These are phyloP conservation scores for Zygosaccharomyces pseudorouxii DNA, from an alignment of 805 yeast species.

Conservation along the genomic window DNA sequence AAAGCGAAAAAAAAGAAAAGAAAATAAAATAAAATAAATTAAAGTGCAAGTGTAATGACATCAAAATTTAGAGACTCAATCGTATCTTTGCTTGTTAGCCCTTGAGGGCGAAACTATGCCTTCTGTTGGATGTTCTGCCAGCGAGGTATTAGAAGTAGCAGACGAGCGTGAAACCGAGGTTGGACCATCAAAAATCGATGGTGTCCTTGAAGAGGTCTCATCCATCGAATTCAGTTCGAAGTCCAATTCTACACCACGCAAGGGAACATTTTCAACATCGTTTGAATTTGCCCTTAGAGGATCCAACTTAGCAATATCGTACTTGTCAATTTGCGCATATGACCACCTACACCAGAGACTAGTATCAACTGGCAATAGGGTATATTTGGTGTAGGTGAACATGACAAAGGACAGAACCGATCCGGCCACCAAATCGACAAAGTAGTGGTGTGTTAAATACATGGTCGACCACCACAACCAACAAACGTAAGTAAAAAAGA, in stretches of 20 bases:
- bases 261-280: constrained; percentile 35
- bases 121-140: constrained; percentile 21
- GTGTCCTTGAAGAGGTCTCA: constrained; percentile 20
- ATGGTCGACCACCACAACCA: constrained; percentile 99
- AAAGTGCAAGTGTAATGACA: neutral
- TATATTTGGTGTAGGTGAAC: constrained; percentile 64
- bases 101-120: constrained; percentile 19
- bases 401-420: constrained; percentile 72
- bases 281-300: constrained; percentile 33
- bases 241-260: constrained; percentile 21
- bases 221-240: constrained; percentile 27
- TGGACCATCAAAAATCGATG: constrained; percentile 34
- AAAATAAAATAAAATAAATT: neutral
- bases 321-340: constrained; percentile 41
- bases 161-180: constrained; percentile 34
- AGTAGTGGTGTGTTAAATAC: constrained; percentile 96
- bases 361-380: constrained; percentile 59
- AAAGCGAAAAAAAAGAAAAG: neutral
- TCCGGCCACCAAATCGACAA: constrained; percentile 91
- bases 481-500: constrained; percentile 72
- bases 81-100: constrained; percentile 20
- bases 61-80: constrained; percentile 9
- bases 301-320: constrained; percentile 33
- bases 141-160: constrained; percentile 35
- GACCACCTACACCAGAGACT: constrained; percentile 66